Evolutionary conservation across 768 basidiomycete species (phyloP).

Genomic region (Saitozyma sp.): DNA sequence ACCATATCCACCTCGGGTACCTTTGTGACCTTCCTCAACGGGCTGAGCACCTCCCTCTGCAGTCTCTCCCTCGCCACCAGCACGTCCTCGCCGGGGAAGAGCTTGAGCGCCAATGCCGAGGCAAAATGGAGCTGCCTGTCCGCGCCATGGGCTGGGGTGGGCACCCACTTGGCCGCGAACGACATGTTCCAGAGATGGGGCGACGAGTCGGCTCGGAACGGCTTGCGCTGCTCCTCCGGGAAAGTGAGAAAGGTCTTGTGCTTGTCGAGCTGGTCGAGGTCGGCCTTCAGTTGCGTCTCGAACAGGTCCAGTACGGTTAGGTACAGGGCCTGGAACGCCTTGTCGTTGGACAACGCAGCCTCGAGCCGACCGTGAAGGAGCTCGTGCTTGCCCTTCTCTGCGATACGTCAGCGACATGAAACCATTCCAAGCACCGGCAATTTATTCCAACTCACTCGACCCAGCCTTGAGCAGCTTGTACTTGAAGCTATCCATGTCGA

Average conservation of each 20-base stretch:
- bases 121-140: slow-evolving; percentile 67
- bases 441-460: neutral
- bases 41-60: slow-evolving; percentile 63
- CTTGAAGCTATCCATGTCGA: neutral
- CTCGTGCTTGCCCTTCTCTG: slow-evolving; percentile 22
- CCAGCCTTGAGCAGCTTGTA: slow-evolving; percentile 4
- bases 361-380: slow-evolving; percentile 23
- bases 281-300: slow-evolving; percentile 58
- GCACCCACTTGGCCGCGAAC: slow-evolving; percentile 71
- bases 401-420: neutral
- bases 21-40: slow-evolving; percentile 57
- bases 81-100: slow-evolving; percentile 54
- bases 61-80: slow-evolving; percentile 62
- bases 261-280: slow-evolving; percentile 55
- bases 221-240: slow-evolving; percentile 13
- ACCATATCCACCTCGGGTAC: slow-evolving; percentile 69
- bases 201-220: slow-evolving; percentile 29
- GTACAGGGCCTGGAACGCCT: slow-evolving; percentile 65
- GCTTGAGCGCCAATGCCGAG: slow-evolving; percentile 63
- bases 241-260: slow-evolving; percentile 50
- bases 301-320: slow-evolving; percentile 66
- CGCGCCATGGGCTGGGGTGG: slow-evolving; percentile 62
- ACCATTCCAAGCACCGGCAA: neutral
- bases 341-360: slow-evolving; percentile 45
- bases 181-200: slow-evolving; percentile 56